These are phyloP conservation scores for Scytalidium lignicola DNA, from an alignment of 2,329 filamentous ascomycete genomes.

Conservation along the genomic window DNA sequence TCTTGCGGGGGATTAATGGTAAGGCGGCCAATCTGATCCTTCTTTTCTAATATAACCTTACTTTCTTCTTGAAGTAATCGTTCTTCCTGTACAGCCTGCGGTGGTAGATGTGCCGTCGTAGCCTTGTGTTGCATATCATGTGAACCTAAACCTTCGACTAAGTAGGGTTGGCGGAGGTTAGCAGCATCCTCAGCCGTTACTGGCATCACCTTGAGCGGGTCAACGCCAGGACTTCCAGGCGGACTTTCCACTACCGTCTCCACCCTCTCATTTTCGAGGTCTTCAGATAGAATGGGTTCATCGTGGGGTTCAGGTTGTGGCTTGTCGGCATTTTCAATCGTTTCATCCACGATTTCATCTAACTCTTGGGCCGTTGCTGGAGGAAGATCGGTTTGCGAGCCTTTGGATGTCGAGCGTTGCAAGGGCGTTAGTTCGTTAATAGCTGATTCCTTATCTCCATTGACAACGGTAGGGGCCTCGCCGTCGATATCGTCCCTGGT, in stretches of 20 bases:
- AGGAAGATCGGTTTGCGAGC: slow-evolving; percentile 25
- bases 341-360: slow-evolving; percentile 18
- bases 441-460: slow-evolving; percentile 7
- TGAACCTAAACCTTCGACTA: slow-evolving; percentile 15
- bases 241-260: slow-evolving; percentile 18
- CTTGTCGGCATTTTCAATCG: slow-evolving; percentile 14
- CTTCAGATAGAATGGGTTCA: slow-evolving; percentile 7
- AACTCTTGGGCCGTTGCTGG: slow-evolving; percentile 15
- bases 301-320: slow-evolving; percentile 9
- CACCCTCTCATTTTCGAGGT: slow-evolving; percentile 21
- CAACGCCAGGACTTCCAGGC: slow-evolving; percentile 25
- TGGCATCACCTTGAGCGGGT: slow-evolving; percentile 25
- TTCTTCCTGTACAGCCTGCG: slow-evolving; percentile 44
- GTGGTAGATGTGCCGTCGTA: slow-evolving; percentile 38
- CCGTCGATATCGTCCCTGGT: slow-evolving; percentile 17
- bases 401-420: slow-evolving; percentile 23
- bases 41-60: slow-evolving; percentile 29
- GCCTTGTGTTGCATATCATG: slow-evolving; percentile 22
- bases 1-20: slow-evolving; percentile 33
- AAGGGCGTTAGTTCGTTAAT: slow-evolving; percentile 9
- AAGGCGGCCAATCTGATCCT: slow-evolving; percentile 24
- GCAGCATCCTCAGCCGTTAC: slow-evolving; percentile 30
- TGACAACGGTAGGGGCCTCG: slow-evolving; percentile 8
- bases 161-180: slow-evolving; percentile 20
- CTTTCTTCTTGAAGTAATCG: slow-evolving; percentile 31